Base-by-base conservation (phyloP, 139 green algal genomes). In the Chlorella vulgaris region DNA sequence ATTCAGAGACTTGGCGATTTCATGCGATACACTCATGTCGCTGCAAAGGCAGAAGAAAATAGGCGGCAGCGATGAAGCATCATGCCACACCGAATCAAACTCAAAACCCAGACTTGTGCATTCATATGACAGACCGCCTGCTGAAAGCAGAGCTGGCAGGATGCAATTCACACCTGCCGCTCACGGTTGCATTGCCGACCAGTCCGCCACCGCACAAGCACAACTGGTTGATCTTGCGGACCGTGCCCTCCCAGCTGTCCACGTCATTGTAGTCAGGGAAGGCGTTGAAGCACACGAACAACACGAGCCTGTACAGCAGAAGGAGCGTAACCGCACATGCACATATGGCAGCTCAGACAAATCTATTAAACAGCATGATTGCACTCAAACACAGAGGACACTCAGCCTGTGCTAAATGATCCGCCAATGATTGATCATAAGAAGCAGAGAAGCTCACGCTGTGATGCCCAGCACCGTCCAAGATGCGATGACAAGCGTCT, bases 211-310 rank as follows among this genome's bases (percentile, higher is more conserved):
- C 50, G 43, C 74, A 82, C 39, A 79, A 69, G 31, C 80, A 74
- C 3, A 70, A 21, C 47, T 43, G 39, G 36, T 24, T 24, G 7
- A 84, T 18, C 39, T 18, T 42, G 43, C 58, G 42, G 1, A 84
- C 19, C 7, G 61, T 40, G 0, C 84, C 70, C 62, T 81, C 78
- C 84, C 84, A 88, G 51, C 69, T 76, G 29, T 76, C 58, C 60
- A 68, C 60, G 6, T 88, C 71, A 28, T 79, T 53, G n/a, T 82
- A 85, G 1, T 81, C 73, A 0, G 73, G 84, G 35, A 85, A 88
- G 47, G 84, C 71, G 67, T 88, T 88, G 70, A 83, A 88, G 3
- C 42, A 40, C 0, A 79, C 0, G 42, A 63, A 70, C 4, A 81
- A 18, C 0, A 78, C 58, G 0, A 84, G 13, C 8, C 77, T 82